A percentile compares a stretch with the other conserved stretches of the same genome.
Evolutionary conservation across 306 rosid species (phyloP).

Genomic region (Cicer arietinum): DNA sequence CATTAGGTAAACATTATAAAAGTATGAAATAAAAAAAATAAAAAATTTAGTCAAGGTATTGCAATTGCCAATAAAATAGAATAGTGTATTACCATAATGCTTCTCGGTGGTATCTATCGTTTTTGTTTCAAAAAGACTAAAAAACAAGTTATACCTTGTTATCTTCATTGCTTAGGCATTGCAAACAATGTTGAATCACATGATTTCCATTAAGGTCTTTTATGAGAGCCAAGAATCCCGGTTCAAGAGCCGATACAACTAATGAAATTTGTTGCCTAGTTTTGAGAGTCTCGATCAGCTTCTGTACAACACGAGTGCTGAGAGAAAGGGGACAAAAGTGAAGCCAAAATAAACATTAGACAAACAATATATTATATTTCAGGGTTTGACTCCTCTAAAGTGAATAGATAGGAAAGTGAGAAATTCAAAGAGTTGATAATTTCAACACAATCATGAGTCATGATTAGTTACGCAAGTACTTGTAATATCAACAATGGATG

Average conservation of each 20-base stretch:
- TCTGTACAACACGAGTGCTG: slow-evolving; percentile 79
- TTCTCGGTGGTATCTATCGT: no score
- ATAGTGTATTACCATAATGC: not conserved
- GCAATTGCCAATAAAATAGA: slow-evolving; percentile 23
- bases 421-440: not conserved
- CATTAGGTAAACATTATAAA: slow-evolving; percentile 24
- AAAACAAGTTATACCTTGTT: slow-evolving; percentile 52
- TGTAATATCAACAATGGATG: not conserved
- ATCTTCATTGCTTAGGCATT: slow-evolving; percentile 57
- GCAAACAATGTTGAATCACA: slow-evolving; percentile 70
- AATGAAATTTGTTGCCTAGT: slow-evolving; percentile 58
- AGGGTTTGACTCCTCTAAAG: not conserved
- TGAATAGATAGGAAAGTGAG: not conserved
- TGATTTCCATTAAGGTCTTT: slow-evolving; percentile 74
- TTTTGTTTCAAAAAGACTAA: no score
- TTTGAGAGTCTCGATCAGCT: slow-evolving; percentile 71
- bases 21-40: not conserved
- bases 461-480: not conserved
- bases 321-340: slow-evolving; percentile 7
- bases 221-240: slow-evolving; percentile 70
- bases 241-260: slow-evolving; percentile 63
- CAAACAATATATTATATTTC: slow-evolving; percentile 14
- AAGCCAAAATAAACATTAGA: slow-evolving; percentile 21
- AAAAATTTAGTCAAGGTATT: slow-evolving; percentile 6
- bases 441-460: not conserved